phyloP scores from a whole-genome alignment of 768 basidiomycete species.

The Gelatoporia subvermispora region DNA sequence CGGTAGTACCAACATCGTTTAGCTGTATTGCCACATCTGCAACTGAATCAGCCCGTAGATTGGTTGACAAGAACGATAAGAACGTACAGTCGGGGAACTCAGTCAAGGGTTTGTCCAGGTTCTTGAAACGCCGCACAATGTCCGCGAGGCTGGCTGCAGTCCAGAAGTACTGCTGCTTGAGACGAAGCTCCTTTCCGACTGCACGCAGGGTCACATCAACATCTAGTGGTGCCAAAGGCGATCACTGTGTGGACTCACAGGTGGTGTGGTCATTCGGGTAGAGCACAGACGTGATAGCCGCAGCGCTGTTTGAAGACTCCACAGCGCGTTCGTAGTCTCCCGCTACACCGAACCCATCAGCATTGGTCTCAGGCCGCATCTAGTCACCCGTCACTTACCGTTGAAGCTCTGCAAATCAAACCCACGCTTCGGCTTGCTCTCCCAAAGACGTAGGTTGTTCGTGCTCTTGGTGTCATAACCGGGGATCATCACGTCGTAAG shows the following conservation, averaged over 20 bases:
- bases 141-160: conserved; percentile 84
- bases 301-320: conserved; percentile 83
- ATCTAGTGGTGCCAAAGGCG: not conserved
- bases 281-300: conserved; percentile 89
- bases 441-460: conserved; percentile 86
- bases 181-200: conserved; percentile 84
- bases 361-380: conserved; percentile 9
- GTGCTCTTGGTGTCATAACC: conserved; percentile 81
- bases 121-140: conserved; percentile 90
- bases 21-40: conserved; percentile 87
- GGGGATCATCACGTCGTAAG: conserved; percentile 94
- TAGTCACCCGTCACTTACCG: conserved; percentile 40
- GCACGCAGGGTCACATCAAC: not conserved
- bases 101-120: conserved; percentile 72
- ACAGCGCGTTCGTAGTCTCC: conserved; percentile 93
- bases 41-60: conserved; percentile 2
- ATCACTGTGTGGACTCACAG: conserved; percentile 17
- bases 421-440: conserved; percentile 80
- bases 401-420: conserved; percentile 97
- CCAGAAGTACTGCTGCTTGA: conserved; percentile 98
- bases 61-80: not conserved
- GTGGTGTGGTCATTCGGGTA: conserved; percentile 92
- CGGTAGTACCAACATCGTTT: conserved; percentile 62
- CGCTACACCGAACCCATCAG: conserved; percentile 40
- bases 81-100: conserved; percentile 78